A percentile compares a stretch with the other conserved stretches of the same genome.
Conservation (phyloP, 1,139 yeast species). For the Blastobotrys apis region DNA sequence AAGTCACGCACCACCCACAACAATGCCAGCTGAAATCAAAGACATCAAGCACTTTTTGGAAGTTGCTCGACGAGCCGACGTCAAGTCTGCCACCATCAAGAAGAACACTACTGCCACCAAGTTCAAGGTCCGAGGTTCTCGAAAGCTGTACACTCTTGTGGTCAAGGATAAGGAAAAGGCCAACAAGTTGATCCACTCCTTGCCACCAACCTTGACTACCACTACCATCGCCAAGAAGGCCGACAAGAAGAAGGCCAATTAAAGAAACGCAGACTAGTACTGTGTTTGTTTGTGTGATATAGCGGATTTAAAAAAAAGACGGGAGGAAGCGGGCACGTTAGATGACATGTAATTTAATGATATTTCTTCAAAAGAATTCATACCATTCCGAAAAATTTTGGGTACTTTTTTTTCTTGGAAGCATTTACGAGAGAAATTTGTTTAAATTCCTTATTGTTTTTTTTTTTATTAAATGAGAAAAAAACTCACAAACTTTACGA, state of each 20-base stretch:
- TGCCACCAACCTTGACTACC: conserved; percentile 90
- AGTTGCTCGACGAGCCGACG: conserved; percentile 95
- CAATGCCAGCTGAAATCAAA: conserved; percentile 58
- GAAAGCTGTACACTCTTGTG: conserved; percentile 90
- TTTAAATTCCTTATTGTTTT: not conserved
- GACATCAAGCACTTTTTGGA: conserved; percentile 98
- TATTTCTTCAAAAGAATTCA: not conserved
- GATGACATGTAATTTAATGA: not conserved
- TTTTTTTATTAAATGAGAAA: not conserved
- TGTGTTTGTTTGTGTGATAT: too few relatives aligned
- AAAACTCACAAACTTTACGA: not conserved
- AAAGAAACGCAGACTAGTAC: not conserved
- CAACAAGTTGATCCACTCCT: conserved; percentile 95
- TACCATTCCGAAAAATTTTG: not conserved
- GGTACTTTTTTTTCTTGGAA: not conserved
- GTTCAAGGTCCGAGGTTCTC: conserved; percentile 98
- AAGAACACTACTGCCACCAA: conserved; percentile 74
- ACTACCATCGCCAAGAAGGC: conserved; percentile 39
- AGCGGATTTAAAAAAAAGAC: not conserved
- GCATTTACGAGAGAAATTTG: not conserved
- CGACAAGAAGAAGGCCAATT: conserved; percentile 26
- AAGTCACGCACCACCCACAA: conserved; percentile 15
- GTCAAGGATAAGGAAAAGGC: conserved; percentile 97
- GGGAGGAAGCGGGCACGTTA: too few relatives aligned
- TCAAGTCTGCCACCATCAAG: conserved; percentile 87